Evolutionary conservation across 1,284 basidiomycete genomes (phyloP).

Genomic region (Sanghuangporus sanghuang): DNA sequence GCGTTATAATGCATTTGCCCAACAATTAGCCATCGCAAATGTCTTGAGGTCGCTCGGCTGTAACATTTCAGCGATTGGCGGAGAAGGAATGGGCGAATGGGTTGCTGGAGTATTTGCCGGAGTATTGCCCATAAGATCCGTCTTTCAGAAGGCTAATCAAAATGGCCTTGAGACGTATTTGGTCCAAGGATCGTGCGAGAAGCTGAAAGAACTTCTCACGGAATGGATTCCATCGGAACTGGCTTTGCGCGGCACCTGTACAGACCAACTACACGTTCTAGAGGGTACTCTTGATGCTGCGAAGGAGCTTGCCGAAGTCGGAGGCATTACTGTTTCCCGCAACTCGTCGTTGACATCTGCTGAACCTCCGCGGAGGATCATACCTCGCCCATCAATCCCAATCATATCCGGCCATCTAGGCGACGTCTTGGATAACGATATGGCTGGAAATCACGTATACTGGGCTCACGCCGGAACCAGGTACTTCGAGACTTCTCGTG

Average conservation of each 20-base stretch:
- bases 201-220: not conserved
- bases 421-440: not conserved
- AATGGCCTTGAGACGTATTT: not conserved
- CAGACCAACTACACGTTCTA: not conserved
- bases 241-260: not conserved
- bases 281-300: not conserved
- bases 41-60: not conserved
- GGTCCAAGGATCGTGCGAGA: not conserved
- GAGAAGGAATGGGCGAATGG: slow-evolving; percentile 5
- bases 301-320: not conserved
- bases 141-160: not conserved
- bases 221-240: slow-evolving; percentile 2
- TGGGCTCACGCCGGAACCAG: not conserved
- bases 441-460: not conserved
- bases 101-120: slow-evolving; percentile 5
- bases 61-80: not conserved
- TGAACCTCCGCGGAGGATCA: not conserved
- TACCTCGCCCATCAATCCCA: not conserved
- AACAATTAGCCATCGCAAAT: not conserved
- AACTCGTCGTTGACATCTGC: not conserved
- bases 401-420: slow-evolving; percentile 1
- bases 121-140: not conserved
- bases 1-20: not conserved
- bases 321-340: not conserved
- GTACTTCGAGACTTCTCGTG: not conserved